Base-by-base conservation (phyloP, 2,329 filamentous ascomycete genomes). In the Diaporthe vexans region DNA sequence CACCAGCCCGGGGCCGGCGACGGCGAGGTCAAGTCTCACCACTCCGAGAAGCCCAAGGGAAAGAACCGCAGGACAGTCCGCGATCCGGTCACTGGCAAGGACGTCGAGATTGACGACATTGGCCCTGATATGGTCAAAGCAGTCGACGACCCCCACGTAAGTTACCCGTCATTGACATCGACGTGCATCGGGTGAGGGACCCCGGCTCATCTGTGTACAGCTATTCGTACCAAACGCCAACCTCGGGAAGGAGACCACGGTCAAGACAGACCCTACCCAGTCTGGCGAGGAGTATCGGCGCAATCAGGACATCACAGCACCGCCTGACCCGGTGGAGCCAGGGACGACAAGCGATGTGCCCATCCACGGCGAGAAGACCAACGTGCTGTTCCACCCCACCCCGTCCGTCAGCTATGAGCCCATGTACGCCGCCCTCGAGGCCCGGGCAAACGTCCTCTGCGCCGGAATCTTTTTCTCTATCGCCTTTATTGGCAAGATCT, bases 331-430 rank as follows among this genome's bases (percentile, higher is more conserved):
- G 0, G 87, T 98, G 26, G 92, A 92, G 21, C 89, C 92, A 73
- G 94, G 95, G 33, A 91, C 93, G 46, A 98, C 96, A 0, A 95
- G 94, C 35, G 97, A 98, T 83, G 95, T 98, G 1, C 97, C 97
- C 4, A 97, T 98, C 74, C 94, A 95, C 80, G 96, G 95, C 79
- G 96, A 98, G 81, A 98, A 97, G 88, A 98, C 97, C 4, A 98
- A 98, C 76, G 92, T 98, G 24, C 89, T 98, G 40, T 98, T 98
- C 83, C 96, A 98, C 83, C 96, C 97, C 21, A 98, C 96, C 0
- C 96, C 96, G 0, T 94, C 93, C 0, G 90, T 98, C 77, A 95
- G 93, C 85, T 98, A 95, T 81, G 94, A 97, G 82, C 95, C 95
- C 6, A 97, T 95, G 89, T 98, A 94, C 81, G 90, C 88, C 26